A percentile compares a stretch with the other conserved stretches of the same genome.
phyloP scores from a whole-genome alignment of 345 rosid genomes.

The Salix udensis region DNA sequence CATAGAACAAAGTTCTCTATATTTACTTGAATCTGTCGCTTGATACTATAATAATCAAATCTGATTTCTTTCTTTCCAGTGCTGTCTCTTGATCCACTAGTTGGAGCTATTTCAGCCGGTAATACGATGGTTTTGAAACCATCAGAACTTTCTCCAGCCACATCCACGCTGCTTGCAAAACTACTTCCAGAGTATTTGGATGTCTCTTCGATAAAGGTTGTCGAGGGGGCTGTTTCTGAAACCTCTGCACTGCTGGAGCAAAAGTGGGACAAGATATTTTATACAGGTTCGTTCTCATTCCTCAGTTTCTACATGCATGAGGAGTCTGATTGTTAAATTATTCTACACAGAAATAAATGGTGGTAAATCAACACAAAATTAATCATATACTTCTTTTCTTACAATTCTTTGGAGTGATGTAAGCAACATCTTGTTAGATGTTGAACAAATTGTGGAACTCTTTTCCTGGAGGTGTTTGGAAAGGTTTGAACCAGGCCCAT shows the following conservation, averaged over 20 bases:
- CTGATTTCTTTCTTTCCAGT: slow-evolving; percentile 37
- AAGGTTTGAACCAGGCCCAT: background rate
- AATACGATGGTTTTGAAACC: slow-evolving; percentile 88
- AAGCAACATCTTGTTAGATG: background rate
- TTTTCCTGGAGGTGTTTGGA: background rate
- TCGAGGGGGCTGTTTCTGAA: slow-evolving; percentile 79
- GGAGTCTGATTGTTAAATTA: background rate
- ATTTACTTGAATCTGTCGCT: background rate
- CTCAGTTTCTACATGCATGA: background rate
- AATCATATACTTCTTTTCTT: background rate
- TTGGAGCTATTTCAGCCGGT: slow-evolving; percentile 97
- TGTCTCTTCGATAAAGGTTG: slow-evolving; percentile 58
- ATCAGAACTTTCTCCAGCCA: slow-evolving; percentile 81
- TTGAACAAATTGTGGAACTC: background rate
- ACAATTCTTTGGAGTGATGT: background rate
- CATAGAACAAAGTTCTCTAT: slow-evolving; percentile 1
- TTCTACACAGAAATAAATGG: background rate
- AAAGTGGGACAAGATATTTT: slow-evolving; percentile 94
- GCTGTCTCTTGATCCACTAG: slow-evolving; percentile 82
- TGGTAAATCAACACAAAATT: background rate
- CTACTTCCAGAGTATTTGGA: slow-evolving; percentile 67
- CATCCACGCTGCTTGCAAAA: slow-evolving; percentile 64
- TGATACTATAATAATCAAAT: background rate
- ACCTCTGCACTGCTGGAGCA: slow-evolving; percentile 78
- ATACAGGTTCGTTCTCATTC: slow-evolving; percentile 61